Evolutionary conservation across 176 grass and related monocot genomes (phyloP).

Genomic region (Carex littledalei): DNA sequence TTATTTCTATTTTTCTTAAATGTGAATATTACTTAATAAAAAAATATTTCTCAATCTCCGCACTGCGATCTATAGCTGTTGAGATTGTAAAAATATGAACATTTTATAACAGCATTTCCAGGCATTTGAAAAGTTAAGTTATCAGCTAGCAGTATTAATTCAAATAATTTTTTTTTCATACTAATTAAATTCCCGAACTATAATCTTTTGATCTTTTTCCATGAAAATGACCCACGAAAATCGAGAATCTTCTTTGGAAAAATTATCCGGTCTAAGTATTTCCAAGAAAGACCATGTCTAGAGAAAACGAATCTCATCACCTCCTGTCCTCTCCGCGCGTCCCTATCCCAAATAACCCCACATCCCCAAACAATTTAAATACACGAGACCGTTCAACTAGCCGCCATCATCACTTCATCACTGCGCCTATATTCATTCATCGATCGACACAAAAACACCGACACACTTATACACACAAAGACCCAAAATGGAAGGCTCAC

Average conservation of each 20-base stretch:
- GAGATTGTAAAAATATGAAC: background rate
- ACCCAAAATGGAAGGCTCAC: conserved; percentile 14
- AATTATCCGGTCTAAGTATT: background rate
- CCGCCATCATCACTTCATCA: conserved; percentile 23
- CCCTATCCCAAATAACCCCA: background rate
- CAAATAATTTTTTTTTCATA: background rate
- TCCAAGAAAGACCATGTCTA: background rate
- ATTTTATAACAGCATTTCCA: background rate
- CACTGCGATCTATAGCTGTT: background rate
- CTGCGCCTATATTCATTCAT: background rate
- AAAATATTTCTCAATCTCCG: no score
- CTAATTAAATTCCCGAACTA: background rate
- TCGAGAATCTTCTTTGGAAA: background rate
- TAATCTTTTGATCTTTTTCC: background rate
- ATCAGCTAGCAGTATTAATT: background rate
- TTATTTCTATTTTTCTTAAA: background rate
- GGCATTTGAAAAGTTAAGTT: background rate
- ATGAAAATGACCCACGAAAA: background rate
- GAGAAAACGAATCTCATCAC: background rate
- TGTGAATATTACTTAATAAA: background rate
- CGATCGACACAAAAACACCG: background rate
- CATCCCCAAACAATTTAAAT: conserved; percentile 11
- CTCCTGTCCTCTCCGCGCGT: background rate
- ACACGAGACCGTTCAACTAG: background rate
- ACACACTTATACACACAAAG: background rate